phyloP scores from a whole-genome alignment of 768 basidiomycete genomes.

The Naganishia friedmannii region DNA sequence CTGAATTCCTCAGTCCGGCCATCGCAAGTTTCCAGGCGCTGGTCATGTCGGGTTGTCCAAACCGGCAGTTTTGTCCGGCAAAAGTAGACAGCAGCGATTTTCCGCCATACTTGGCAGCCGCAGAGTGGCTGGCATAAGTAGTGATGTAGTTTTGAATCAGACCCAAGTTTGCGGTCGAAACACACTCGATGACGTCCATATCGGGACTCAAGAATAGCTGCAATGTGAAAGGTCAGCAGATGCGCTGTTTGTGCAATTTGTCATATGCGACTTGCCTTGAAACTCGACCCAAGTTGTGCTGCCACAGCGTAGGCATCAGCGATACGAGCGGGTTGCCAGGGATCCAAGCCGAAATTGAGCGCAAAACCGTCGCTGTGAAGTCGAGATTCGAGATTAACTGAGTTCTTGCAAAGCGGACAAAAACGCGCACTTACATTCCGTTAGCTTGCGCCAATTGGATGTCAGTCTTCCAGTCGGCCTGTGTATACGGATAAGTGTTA shows the following conservation, averaged over 20 bases:
- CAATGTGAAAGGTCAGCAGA: not conserved
- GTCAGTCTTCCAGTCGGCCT: slow-evolving; percentile 47
- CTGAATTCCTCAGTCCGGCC: slow-evolving; percentile 12
- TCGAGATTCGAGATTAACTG: no score
- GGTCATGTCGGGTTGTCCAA: slow-evolving; percentile 43
- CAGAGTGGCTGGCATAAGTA: slow-evolving; percentile 38
- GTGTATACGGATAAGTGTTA: slow-evolving; percentile 49
- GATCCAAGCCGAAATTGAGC: slow-evolving; percentile 51
- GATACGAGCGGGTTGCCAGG: slow-evolving; percentile 47
- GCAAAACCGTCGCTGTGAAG: slow-evolving; percentile 51
- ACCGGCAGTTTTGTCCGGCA: slow-evolving; percentile 52
- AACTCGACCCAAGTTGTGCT: slow-evolving; percentile 23
- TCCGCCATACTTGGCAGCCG: slow-evolving; percentile 48
- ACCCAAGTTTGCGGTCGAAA: slow-evolving; percentile 35
- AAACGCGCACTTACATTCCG: slow-evolving; percentile 38
- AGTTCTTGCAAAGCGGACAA: not conserved
- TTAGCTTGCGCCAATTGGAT: slow-evolving; percentile 45
- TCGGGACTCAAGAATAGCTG: slow-evolving; percentile 39
- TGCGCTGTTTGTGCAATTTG: not conserved
- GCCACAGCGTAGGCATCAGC: slow-evolving; percentile 50
- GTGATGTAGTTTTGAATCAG: slow-evolving; percentile 39
- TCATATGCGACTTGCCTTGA: not conserved
- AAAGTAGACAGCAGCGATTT: slow-evolving; percentile 51
- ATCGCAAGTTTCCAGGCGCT: slow-evolving; percentile 41
- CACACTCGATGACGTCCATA: slow-evolving; percentile 45